Evolutionary conservation across 2,329 filamentous ascomycete genomes (phyloP), one percentile per base, ranked within the genome.

Genomic region (Xylariales sp.): DNA sequence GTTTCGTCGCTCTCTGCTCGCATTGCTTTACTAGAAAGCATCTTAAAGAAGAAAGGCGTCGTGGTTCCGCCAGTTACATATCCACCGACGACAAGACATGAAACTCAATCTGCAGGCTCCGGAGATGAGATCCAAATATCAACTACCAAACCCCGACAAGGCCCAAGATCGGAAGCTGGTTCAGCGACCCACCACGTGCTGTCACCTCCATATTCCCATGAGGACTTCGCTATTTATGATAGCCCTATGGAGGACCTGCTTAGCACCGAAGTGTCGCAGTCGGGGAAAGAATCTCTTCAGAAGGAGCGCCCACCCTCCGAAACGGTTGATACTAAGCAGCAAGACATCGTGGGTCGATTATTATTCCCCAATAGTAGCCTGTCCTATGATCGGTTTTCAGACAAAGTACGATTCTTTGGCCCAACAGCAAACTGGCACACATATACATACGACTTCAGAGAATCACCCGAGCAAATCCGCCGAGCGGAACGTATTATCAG

Each of bases 1-100:
- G 68, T 71, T 23, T 71, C 70, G 36, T 71, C 70, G 5, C 41
- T 71, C 57, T 70, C 68, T 10, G 45, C 68, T 65, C 70, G 70
- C 32, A 70, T 71, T 46, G 32, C 39, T 28, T 43, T 71, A 65
- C 52, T 71, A n/a, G 70, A 71, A 61, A 62, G 57, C 61, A 71
- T 71, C 65, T 41, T 71, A 34, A 57, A 61, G 28, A 60, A 70
- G 45, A 64, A 64, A 45, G 68, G 65, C 7, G 45, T 67, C 18
- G n/a, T 61, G 57, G 14, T 69, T 52, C 70, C 70, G 5, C 53
- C 65, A n/a, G 65, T 68, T 36, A 49, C 55, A 14, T 63, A 71
- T n/a, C 70, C 70, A 2, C 70, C 70, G 16, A 67, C 63, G 55
- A 70, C 65, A 12, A 71, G 59, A 61, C 68, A 70, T 32, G 70